phyloP scores from a whole-genome alignment of 192 early-diverging fungal genomes.

The Backusella westeae region DNA sequence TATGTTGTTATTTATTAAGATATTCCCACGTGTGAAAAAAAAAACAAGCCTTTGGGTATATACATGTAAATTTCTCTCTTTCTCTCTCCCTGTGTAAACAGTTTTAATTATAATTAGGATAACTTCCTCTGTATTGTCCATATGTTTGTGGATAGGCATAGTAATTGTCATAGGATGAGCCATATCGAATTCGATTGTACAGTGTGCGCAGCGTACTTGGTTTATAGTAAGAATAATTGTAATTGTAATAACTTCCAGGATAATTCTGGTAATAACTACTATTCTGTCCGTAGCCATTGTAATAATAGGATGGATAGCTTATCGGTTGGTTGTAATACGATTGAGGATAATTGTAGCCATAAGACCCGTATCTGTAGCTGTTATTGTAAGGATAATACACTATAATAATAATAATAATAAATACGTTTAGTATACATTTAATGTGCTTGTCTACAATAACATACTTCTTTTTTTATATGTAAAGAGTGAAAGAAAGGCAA shows the following conservation, averaged over 20 bases:
- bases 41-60: background rate
- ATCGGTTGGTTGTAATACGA: background rate
- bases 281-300: background rate
- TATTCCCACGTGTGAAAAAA: background rate
- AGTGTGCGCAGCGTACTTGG: background rate
- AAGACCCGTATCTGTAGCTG: background rate
- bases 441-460: background rate
- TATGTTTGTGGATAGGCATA: background rate
- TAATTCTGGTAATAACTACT: background rate
- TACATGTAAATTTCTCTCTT: no score
- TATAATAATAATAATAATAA: background rate
- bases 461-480: background rate
- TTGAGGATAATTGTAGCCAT: background rate
- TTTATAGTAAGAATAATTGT: background rate
- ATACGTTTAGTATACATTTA: background rate
- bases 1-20: background rate
- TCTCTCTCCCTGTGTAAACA: background rate
- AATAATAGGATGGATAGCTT: background rate
- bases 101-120: background rate
- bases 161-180: background rate
- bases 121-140: background rate
- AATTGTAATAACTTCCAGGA: background rate
- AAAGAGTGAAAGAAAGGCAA: constrained; percentile 1
- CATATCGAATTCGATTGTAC: background rate
- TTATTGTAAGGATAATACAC: background rate